These are phyloP conservation scores for Brassica balearica DNA, from an alignment of 441 rosid species.

Conservation along the genomic window DNA sequence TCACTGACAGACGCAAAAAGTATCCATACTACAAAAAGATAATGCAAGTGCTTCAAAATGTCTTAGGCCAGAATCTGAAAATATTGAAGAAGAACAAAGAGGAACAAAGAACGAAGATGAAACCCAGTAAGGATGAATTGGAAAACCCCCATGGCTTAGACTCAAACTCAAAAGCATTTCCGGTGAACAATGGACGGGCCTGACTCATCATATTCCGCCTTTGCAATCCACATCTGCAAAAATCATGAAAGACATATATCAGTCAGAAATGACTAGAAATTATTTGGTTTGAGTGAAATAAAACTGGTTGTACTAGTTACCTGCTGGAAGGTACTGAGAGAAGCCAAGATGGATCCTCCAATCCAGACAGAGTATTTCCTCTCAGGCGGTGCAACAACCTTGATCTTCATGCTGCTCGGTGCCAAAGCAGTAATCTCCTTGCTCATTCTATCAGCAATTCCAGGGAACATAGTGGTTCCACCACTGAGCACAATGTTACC, in stretches of 20 bases:
- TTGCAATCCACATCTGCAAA: constrained; percentile 10
- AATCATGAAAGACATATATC: background rate
- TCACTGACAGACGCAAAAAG: background rate
- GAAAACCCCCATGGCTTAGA: constrained; percentile 32
- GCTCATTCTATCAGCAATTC: constrained; percentile 8
- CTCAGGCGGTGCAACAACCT: constrained; percentile 1
- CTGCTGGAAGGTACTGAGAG: constrained; percentile 53
- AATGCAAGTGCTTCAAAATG: constrained; percentile 19
- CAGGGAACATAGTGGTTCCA: constrained; percentile 14
- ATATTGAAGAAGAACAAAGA: constrained; percentile 23
- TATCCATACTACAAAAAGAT: constrained; percentile 27
- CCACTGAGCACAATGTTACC: constrained; percentile 9
- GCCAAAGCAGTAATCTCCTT: constrained; percentile 13
- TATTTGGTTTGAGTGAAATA: background rate
- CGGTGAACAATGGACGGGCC: constrained; percentile 12
- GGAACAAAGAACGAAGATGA: constrained; percentile 20
- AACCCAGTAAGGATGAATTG: constrained; percentile 8
- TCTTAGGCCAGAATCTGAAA: constrained; percentile 20
- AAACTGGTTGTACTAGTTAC: constrained; percentile 40
- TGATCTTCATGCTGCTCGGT: constrained; percentile 8
- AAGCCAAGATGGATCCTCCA: constrained; percentile 11
- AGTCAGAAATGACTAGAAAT: background rate
- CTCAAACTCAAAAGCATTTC: constrained; percentile 12
- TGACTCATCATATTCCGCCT: constrained; percentile 3
- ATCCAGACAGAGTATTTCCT: constrained; percentile 12